Percentiles rank a stretch among this genome's conserved stretches.
Conservation (phyloP, 331 rosid species). For the Phaseolus coccineus region DNA sequence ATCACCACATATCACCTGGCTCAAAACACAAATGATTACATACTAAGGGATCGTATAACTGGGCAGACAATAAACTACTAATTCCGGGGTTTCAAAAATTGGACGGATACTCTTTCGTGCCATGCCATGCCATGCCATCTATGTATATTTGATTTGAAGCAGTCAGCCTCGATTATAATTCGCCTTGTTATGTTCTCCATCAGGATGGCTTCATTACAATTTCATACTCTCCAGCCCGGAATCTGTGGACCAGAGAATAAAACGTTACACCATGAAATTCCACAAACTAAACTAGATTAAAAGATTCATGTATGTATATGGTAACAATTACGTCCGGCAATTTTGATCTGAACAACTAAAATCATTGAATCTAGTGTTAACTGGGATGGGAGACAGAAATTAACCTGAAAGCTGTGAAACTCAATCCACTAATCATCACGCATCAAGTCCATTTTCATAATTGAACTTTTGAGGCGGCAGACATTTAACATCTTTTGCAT, state of each 20-base stretch:
- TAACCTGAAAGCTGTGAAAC: conserved; percentile 50
- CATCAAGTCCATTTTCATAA: conserved; percentile 30
- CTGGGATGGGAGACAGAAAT: neutral
- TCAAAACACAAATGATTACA: conserved; percentile 49
- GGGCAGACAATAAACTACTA: conserved; percentile 48
- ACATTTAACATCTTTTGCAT: conserved; percentile 58
- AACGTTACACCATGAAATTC: conserved; percentile 2
- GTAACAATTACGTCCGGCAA: neutral
- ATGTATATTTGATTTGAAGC: conserved; percentile 34
- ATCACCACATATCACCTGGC: conserved; percentile 47
- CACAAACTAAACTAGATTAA: neutral
- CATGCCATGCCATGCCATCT: conserved; percentile 40
- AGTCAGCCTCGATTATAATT: conserved; percentile 31
- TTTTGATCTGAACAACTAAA: conserved; percentile 3
- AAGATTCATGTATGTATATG: neutral
- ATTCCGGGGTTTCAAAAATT: conserved; percentile 61
- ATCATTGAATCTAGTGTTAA: neutral
- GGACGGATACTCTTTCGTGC: conserved; percentile 44
- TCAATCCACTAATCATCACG: conserved; percentile 49
- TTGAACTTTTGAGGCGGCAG: conserved; percentile 43
- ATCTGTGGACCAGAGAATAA: conserved; percentile 14
- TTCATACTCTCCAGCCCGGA: conserved; percentile 41
- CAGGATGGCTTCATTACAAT: conserved; percentile 39
- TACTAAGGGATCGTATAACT: conserved; percentile 46
- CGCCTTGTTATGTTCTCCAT: conserved; percentile 43